Base-by-base conservation (phyloP, 257 asterid species). In the Avicennia marina region DNA sequence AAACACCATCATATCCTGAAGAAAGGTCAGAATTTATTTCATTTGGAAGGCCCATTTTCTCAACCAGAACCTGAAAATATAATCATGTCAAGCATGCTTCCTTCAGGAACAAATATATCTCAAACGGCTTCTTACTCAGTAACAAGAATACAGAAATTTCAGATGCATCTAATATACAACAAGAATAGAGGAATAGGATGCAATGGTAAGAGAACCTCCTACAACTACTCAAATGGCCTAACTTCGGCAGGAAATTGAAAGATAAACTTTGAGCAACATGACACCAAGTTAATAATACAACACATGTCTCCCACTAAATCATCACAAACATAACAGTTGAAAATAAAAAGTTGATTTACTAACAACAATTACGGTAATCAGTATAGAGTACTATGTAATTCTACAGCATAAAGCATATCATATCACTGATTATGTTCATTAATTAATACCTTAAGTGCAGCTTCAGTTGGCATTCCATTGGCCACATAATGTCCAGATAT, bases 391-490 rank as follows among this genome's bases (percentile, higher is more conserved):
- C 34, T 29, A 4, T 29, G 34, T 29, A 29, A 29, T 8, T 29
- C 8, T 29, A 29, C 34, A 4, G 34, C 34, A 29, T 29, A 29
- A 4, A 29, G 34, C 4, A 4, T 4, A 4, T 36, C 41, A 36
- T 4, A 36, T 36, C 10, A 36, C 41, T 11, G 10, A 36, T 11
- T 11, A 11, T 36, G 10, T 36, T n/a, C n/a, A 36, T 36, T 29
- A 29, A 3, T 7, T 29, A 29, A 11, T 69, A 93, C 99, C 97
- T 93, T 93, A 48, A 93, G 80, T 22, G 99, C 95, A 1, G 99
- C 99, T 71, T 93, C 99, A 21, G 99, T 93, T 4, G 97, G 97
- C 83, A 89, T 73, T 53, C 97, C 97, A 53, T 63, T 93, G 59
- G 99, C 90, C 44, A 82, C 75, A 50, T 42, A 84, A 54, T 79